Evolutionary conservation across 2,329 filamentous ascomycete genomes (phyloP).

Genomic region (Hymenoscyphus albidus): DNA sequence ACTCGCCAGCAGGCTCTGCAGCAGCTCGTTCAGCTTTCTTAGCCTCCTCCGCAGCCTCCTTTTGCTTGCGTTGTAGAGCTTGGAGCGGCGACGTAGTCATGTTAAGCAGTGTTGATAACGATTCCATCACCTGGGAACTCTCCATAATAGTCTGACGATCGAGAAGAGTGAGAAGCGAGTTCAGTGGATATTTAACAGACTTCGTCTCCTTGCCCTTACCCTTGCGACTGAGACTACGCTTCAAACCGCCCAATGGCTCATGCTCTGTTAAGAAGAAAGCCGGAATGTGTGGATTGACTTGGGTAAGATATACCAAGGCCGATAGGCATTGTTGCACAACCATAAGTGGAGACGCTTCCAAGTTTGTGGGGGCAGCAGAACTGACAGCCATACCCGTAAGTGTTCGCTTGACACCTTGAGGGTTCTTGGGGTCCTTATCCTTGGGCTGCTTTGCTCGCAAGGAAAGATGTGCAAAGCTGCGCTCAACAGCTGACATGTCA

Average conservation of each 20-base stretch:
- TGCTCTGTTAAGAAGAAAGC: conserved; percentile 94
- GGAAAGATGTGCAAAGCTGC: conserved; percentile 91
- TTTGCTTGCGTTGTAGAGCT: conserved; percentile 76
- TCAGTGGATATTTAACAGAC: conserved; percentile 84
- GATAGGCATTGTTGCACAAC: conserved; percentile 94
- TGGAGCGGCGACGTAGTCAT: conserved; percentile 84
- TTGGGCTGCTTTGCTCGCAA: conserved; percentile 81
- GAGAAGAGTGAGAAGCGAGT: conserved; percentile 80
- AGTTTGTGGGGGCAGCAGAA: conserved; percentile 51
- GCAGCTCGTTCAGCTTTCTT: conserved; percentile 36
- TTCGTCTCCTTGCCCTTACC: conserved; percentile 84
- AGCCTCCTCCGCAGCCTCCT: conserved; percentile 60
- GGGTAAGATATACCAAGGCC: conserved; percentile 76
- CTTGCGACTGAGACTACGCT: conserved; percentile 73
- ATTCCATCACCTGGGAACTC: conserved; percentile 94
- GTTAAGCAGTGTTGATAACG: conserved; percentile 80
- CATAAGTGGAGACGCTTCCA: conserved; percentile 88
- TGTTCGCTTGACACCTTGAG: conserved; percentile 73
- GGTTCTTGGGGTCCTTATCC: conserved; percentile 64
- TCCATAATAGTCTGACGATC: conserved; percentile 96
- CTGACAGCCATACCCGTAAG: conserved; percentile 52
- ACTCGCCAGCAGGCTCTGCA: conserved; percentile 21
- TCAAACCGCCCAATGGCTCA: conserved; percentile 73
- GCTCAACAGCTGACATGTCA: conserved; percentile 88
- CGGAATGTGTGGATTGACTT: conserved; percentile 80